Base-by-base conservation (phyloP, 192 early-diverging fungal genomes). In the Coemansia sp. region DNA sequence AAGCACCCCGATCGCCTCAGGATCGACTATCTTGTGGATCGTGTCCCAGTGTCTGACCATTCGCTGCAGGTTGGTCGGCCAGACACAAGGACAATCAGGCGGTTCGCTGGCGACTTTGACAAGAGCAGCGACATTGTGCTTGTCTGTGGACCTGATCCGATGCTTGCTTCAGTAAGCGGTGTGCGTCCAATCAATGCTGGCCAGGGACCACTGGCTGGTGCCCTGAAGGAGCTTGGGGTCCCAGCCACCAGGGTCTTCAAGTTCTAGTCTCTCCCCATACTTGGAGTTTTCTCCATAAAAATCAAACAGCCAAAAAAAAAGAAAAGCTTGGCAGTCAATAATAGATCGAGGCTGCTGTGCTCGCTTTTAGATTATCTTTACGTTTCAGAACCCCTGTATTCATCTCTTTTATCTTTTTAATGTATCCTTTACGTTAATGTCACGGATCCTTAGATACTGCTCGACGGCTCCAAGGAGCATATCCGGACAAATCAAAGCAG, bases 61-160 rank as follows among this genome's bases (percentile, higher is more conserved):
- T 31, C 53, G 2, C 39, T 45, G 6, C 33, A 34, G 6, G 61
- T 70, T 23, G 76, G 63, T 0, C 28, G 43, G 16, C 72, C 77
- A 2, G 62, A 67, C 21, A 7, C 30, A 5, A 2, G 30, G 33
- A 65, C 18, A 69, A 78, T 65, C 55, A 56, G 51, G 61, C 75
- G 8, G 67, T 73, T 63, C 39, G 72, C 51, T 21, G 15, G 1
- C 62, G 85, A 75, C 31, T 90, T 63, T 52, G 62, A 35, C 45
- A 34, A 18, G 6, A 59, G 51, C 29, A 67, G 58, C 20, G 78
- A 74, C 30, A 63, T 83, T 39, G 74, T 90, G 28, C 66, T 89
- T 67, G 80, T 90, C n/a, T 88, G 87, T 60, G 89, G 89, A 10
- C 89, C 89, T 1, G 84, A 85, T 56, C 74, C 66, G 26, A 89